These are phyloP conservation scores for Penicillium sp. DNA, from an alignment of 2,329 filamentous ascomycete genomes.

Conservation along the genomic window DNA sequence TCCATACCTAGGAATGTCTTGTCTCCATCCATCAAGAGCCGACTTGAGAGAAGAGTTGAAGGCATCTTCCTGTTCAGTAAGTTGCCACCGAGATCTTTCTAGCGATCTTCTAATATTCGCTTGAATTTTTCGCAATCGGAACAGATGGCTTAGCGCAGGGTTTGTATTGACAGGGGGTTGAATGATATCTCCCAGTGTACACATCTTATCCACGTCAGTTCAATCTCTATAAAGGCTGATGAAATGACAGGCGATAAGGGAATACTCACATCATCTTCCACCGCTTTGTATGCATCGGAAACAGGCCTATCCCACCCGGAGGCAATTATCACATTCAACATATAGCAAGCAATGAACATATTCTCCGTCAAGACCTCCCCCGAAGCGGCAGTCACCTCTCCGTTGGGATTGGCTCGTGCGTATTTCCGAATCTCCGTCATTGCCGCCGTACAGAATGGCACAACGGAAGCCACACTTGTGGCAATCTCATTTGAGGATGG, in stretches of 20 bases:
- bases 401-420: slow-evolving; percentile 10
- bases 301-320: slow-evolving; percentile 30
- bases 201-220: slow-evolving; percentile 16
- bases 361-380: slow-evolving; percentile 22
- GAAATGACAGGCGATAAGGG: not conserved
- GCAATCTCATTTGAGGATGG: slow-evolving; percentile 29
- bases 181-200: slow-evolving; percentile 23
- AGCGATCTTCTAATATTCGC: slow-evolving; percentile 25
- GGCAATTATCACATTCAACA: slow-evolving; percentile 30
- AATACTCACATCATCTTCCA: slow-evolving; percentile 28
- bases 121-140: slow-evolving; percentile 29
- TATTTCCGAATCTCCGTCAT: slow-evolving; percentile 26
- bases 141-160: slow-evolving; percentile 25
- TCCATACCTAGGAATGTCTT: slow-evolving; percentile 29
- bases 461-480: slow-evolving; percentile 25
- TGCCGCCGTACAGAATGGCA: slow-evolving; percentile 29
- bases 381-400: slow-evolving; percentile 6
- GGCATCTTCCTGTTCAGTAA: slow-evolving; percentile 6
- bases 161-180: slow-evolving; percentile 19
- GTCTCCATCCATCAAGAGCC: slow-evolving; percentile 26
- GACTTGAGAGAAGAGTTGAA: slow-evolving; percentile 22
- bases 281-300: slow-evolving; percentile 23
- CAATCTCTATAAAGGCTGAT: not conserved
- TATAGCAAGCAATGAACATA: slow-evolving; percentile 31
- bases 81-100: slow-evolving; percentile 12